These are phyloP conservation scores for Hemileccinum impolitum DNA, from an alignment of 768 basidiomycete genomes.

Conservation along the genomic window DNA sequence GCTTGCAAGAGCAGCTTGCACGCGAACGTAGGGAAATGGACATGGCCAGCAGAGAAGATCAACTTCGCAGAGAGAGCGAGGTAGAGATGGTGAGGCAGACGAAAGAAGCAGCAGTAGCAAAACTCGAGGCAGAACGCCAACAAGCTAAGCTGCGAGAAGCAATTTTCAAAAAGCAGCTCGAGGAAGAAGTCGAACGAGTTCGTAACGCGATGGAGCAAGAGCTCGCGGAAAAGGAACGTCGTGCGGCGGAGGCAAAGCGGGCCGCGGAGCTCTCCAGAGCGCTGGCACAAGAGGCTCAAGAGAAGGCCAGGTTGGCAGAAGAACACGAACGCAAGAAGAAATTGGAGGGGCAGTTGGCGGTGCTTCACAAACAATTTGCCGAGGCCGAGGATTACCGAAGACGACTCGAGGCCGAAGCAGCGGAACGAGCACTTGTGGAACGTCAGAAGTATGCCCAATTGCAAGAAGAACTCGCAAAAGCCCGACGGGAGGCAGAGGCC, in stretches of 20 bases:
- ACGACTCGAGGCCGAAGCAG: slow-evolving; percentile 25
- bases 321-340: slow-evolving; percentile 30
- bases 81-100: slow-evolving; percentile 14
- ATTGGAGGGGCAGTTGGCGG: slow-evolving; percentile 24
- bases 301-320: slow-evolving; percentile 27
- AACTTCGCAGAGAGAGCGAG: slow-evolving; percentile 19
- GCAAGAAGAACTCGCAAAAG: slow-evolving; percentile 30
- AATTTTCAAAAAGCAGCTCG: slow-evolving; percentile 21
- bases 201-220: slow-evolving; percentile 23
- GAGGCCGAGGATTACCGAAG: slow-evolving; percentile 29
- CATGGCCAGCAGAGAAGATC: slow-evolving; percentile 14
- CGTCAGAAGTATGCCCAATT: slow-evolving; percentile 27
- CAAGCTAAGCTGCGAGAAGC: slow-evolving; percentile 24
- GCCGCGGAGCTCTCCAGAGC: slow-evolving; percentile 27
- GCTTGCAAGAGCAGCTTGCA: slow-evolving; percentile 26
- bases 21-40: slow-evolving; percentile 21
- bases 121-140: slow-evolving; percentile 27
- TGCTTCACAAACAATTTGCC: slow-evolving; percentile 23
- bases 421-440: slow-evolving; percentile 26
- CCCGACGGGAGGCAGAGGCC: slow-evolving; percentile 24
- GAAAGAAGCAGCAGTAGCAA: slow-evolving; percentile 18
- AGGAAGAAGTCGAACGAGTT: slow-evolving; percentile 26
- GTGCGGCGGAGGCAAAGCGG: slow-evolving; percentile 24
- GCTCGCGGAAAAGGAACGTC: slow-evolving; percentile 21
- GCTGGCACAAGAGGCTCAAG: slow-evolving; percentile 27